A percentile compares a stretch with the other conserved stretches of the same genome.
phyloP scores from a whole-genome alignment of 176 grass and related monocot genomes.

The Echinochloa phyllopogon region DNA sequence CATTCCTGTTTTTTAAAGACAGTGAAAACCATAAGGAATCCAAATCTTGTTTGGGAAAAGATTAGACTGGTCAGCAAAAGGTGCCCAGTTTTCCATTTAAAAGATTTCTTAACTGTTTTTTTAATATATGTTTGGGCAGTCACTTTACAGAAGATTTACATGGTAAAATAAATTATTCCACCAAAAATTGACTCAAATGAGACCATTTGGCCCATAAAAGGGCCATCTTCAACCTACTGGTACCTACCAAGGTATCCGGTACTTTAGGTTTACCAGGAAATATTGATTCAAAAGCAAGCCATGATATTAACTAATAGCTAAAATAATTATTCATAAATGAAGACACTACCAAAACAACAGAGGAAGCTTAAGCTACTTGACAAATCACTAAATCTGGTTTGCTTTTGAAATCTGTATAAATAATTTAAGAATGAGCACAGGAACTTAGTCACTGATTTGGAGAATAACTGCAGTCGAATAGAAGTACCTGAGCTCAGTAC shows the following conservation, averaged over 20 bases:
- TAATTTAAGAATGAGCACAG: neutral
- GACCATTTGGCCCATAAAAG: neutral
- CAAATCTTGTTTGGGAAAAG: neutral
- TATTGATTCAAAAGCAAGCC: neutral
- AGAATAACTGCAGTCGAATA: constrained; percentile 5
- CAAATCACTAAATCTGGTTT: constrained; percentile 6
- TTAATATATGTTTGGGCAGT: neutral
- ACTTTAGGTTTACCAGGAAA: neutral
- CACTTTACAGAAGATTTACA: neutral
- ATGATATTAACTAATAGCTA: neutral
- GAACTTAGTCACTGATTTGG: neutral
- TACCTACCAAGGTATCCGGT: neutral
- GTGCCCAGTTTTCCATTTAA: neutral
- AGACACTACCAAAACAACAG: neutral
- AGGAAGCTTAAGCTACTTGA: neutral
- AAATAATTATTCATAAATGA: neutral
- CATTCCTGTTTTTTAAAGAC: neutral
- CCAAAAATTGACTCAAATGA: neutral
- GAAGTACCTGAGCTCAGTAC: constrained; percentile 35
- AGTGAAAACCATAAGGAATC: neutral
- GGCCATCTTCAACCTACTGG: neutral
- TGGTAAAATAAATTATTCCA: neutral
- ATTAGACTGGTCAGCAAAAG: neutral
- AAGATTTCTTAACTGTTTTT: neutral
- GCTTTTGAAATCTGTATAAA: neutral